Conservation (phyloP, 75 land plant species). For the Cryptomeria japonica region DNA sequence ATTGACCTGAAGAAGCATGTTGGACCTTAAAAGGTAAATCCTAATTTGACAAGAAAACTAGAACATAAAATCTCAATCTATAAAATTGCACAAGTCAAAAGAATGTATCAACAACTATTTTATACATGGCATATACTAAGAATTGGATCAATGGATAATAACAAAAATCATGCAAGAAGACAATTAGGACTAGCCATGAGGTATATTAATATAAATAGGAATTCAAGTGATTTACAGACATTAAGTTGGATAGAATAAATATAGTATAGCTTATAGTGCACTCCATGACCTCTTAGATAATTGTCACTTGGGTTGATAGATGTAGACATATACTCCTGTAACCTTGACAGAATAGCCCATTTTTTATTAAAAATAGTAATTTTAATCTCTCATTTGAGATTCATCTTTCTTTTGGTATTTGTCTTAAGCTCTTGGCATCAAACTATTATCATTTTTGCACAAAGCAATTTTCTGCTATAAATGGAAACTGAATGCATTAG, state of each 20-base stretch:
- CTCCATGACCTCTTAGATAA: background rate
- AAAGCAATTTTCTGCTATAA: background rate
- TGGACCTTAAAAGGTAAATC: background rate
- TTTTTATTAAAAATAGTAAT: background rate
- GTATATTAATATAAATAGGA: background rate
- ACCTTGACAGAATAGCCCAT: background rate
- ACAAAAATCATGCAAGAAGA: background rate
- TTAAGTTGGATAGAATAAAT: background rate
- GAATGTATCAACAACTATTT: background rate
- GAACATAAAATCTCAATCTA: background rate
- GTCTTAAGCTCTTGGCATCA: background rate
- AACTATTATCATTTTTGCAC: background rate
- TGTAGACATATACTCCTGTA: background rate
- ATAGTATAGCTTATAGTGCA: background rate
- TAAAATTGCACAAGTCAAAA: background rate
- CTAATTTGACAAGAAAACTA: background rate
- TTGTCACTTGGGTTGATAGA: background rate
- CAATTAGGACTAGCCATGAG: background rate
- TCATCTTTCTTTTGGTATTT: background rate
- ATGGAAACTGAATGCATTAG: background rate
- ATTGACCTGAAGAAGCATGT: background rate
- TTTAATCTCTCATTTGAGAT: background rate
- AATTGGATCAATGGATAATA: background rate
- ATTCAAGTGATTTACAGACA: background rate
- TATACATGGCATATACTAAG: background rate